Base-by-base conservation (phyloP, 306 rosid species). In the Oemleria cerasiformis region DNA sequence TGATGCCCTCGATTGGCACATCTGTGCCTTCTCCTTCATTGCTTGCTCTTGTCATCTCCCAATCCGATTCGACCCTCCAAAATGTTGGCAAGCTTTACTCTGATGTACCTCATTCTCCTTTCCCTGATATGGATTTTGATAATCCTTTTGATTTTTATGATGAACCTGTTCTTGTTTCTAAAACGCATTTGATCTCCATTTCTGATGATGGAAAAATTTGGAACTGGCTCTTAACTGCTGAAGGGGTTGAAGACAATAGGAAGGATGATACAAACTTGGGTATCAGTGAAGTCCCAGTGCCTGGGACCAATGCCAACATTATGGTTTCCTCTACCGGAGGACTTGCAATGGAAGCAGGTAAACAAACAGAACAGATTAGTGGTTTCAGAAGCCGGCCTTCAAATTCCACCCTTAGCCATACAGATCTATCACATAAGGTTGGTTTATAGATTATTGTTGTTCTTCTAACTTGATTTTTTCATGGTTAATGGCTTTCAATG, bases 151-250 rank as follows among this genome's bases (percentile, higher is more conserved):
- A 95, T 78, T 88, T 84, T 60, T 86, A 74, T 73, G 87, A 86
- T 40, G 90, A 87, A 50, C 79, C 86, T 13, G 72, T 51, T 73
- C 70, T 69, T 58, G 77, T 88, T 85, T 86, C 96, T 72, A 86
- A 88, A 79, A 86, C 87, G 21, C 90, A 80, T 76, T 81, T 89
- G 90, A 78, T 95, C 77, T 95, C 97, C 77, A 84, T 92, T 78
- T 91, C 96, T 62, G 97, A 92, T 75, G 99, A 95, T 82, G 99
- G 97, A 41, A 95, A 91, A 83, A 69, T 95, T 75, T 95, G 97
- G 99, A 83, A 83, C 84, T 95, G 99, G 99, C 88, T 92, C 63
- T 77, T 89, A 86, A 89, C 96, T 74, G 84, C 86, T 61, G 92
- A 95, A 84, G 90, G 88, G 58, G 64, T 49, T 51, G 88, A 80